These are phyloP conservation scores for Kodamaea leandrae DNA, from an alignment of 805 yeast genomes.

Conservation along the genomic window DNA sequence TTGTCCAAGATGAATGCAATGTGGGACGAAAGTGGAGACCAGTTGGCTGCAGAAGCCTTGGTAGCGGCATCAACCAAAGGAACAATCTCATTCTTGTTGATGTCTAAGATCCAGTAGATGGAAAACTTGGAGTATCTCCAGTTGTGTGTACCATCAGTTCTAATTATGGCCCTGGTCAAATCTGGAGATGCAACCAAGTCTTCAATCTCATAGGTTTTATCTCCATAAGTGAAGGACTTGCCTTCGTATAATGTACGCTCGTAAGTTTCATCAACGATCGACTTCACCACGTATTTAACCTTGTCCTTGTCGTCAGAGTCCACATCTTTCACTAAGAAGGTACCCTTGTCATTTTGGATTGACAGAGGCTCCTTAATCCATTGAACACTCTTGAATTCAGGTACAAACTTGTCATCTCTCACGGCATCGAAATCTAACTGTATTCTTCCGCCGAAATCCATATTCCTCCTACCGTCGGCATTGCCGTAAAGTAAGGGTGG, in stretches of 20 bases:
- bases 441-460: slow-evolving; percentile 19
- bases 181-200: slow-evolving; percentile 65
- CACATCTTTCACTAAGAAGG: slow-evolving; percentile 46
- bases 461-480: slow-evolving; percentile 9
- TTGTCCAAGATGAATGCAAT: slow-evolving; percentile 56
- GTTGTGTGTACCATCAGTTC: slow-evolving; percentile 59
- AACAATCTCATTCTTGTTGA: slow-evolving; percentile 12
- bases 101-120: slow-evolving; percentile 42
- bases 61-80: slow-evolving; percentile 13
- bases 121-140: slow-evolving; percentile 53
- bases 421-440: slow-evolving; percentile 30
- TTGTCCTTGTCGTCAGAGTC: slow-evolving; percentile 34
- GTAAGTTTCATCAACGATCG: slow-evolving; percentile 44
- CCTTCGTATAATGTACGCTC: slow-evolving; percentile 50
- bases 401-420: slow-evolving; percentile 56
- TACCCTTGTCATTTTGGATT: slow-evolving; percentile 56
- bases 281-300: slow-evolving; percentile 54
- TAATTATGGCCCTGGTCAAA: slow-evolving; percentile 54
- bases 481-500: slow-evolving; percentile 5
- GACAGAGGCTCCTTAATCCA: slow-evolving; percentile 64
- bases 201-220: slow-evolving; percentile 45
- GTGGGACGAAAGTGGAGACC: slow-evolving; percentile 60
- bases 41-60: slow-evolving; percentile 51
- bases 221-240: slow-evolving; percentile 40
- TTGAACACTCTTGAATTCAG: slow-evolving; percentile 55